Conservation (phyloP, 208 protist species). For the Wallacemonas sp. region DNA sequence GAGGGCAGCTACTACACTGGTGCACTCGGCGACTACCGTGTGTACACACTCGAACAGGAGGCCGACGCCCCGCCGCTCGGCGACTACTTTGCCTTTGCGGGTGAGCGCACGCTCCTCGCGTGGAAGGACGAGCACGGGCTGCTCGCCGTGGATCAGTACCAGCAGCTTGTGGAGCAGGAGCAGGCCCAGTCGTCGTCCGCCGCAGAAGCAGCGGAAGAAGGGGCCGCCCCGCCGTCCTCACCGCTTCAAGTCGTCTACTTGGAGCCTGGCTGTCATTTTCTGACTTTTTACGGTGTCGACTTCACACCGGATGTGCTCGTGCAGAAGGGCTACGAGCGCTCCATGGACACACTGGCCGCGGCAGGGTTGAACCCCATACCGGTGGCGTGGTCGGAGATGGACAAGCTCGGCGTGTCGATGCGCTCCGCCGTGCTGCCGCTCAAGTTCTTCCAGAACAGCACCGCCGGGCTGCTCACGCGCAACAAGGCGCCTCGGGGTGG, state of each 20-base stretch:
- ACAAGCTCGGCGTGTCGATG: slow-evolving; percentile 93
- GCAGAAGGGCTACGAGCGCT: slow-evolving; percentile 89
- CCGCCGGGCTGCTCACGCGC: slow-evolving; percentile 58
- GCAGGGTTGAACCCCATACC: slow-evolving; percentile 89
- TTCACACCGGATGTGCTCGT: slow-evolving; percentile 82
- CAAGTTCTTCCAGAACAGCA: slow-evolving; percentile 78
- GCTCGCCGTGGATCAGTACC: slow-evolving; percentile 90
- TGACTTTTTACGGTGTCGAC: slow-evolving; percentile 89
- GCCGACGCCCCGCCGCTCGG: slow-evolving; percentile 89
- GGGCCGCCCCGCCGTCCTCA: background rate
- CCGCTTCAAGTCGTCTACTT: slow-evolving; percentile 69
- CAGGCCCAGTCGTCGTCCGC: slow-evolving; percentile 28
- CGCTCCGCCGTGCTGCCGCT: slow-evolving; percentile 79
- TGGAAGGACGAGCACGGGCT: slow-evolving; percentile 94
- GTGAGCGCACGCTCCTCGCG: slow-evolving; percentile 83
- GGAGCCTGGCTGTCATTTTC: slow-evolving; percentile 92
- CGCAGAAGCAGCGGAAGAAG: slow-evolving; percentile 14
- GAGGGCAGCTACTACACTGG: slow-evolving; percentile 6
- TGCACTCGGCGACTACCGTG: slow-evolving; percentile 47
- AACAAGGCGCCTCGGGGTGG: slow-evolving; percentile 39
- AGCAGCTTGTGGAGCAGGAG: slow-evolving; percentile 46
- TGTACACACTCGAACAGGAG: slow-evolving; percentile 90
- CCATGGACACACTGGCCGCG: slow-evolving; percentile 87
- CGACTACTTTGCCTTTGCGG: slow-evolving; percentile 93
- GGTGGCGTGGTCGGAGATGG: slow-evolving; percentile 94